Conservation (phyloP, 192 early-diverging fungal genomes). For the Geranomyces variabilis region DNA sequence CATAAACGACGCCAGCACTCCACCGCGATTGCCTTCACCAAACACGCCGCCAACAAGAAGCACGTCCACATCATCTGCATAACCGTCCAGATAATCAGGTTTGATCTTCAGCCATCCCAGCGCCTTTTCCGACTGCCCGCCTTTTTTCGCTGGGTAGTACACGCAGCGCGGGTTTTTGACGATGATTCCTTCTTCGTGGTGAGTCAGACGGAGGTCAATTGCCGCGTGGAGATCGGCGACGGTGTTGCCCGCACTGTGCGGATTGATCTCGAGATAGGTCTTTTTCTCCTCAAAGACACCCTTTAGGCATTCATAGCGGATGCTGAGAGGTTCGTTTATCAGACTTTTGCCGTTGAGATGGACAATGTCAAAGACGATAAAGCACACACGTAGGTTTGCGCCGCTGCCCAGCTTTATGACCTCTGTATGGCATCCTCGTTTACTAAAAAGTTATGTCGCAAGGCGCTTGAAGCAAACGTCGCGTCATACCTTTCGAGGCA, state of each 20-base stretch:
- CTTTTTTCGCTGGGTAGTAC: constrained; percentile 58
- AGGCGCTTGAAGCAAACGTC: background rate
- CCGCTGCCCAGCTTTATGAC: background rate
- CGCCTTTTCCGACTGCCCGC: background rate
- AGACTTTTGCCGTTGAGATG: constrained; percentile 68
- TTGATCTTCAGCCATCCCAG: constrained; percentile 78
- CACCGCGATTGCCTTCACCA: constrained; percentile 64
- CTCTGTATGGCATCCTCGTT: background rate
- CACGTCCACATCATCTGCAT: constrained; percentile 75
- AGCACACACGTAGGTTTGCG: constrained; percentile 48
- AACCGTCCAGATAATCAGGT: constrained; percentile 73
- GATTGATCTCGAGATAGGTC: constrained; percentile 61
- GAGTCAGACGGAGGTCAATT: constrained; percentile 58
- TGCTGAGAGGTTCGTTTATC: constrained; percentile 56
- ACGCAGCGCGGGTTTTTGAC: constrained; percentile 68
- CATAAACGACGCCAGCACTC: constrained; percentile 62
- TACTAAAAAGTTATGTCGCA: background rate
- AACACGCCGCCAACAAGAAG: constrained; percentile 67
- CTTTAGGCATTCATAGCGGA: constrained; percentile 56
- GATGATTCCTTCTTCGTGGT: constrained; percentile 64
- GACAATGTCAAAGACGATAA: constrained; percentile 76
- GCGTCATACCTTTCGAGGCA: constrained; percentile 49
- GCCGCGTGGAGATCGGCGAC: constrained; percentile 63
- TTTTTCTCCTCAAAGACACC: constrained; percentile 55
- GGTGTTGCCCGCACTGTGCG: constrained; percentile 51